Percentiles rank a stretch among this genome's conserved stretches.
Conservation (phyloP, 1,139 yeast species). For the Debaryomyces udenii region DNA sequence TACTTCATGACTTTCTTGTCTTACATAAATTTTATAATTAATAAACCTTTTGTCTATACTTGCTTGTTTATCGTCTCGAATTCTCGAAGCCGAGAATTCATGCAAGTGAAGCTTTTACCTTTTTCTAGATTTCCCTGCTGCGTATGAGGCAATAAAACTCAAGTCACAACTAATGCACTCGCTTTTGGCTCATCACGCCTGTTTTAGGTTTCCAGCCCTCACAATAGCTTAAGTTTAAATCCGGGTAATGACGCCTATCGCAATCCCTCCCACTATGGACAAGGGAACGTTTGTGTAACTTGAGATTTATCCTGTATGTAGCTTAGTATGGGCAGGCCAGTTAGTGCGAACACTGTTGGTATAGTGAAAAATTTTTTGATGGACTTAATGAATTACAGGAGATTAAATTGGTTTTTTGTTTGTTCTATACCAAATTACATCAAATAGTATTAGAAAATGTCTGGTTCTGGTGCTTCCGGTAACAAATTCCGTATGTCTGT, state of each 20-base stretch:
- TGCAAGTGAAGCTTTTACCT: no score
- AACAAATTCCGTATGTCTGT: slow-evolving; percentile 99
- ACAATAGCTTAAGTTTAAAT: no score
- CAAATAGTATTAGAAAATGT: slow-evolving; percentile 45
- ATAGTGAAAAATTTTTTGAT: slow-evolving; percentile 13
- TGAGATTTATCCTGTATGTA: slow-evolving; percentile 1
- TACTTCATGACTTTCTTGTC: no score
- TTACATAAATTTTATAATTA: no score
- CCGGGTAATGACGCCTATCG: background rate
- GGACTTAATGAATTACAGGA: slow-evolving; percentile 4
- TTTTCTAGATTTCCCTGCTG: no score
- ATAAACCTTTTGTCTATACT: no score
- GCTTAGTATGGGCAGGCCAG: slow-evolving; percentile 1
- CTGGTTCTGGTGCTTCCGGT: slow-evolving; percentile 97
- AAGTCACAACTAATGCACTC: background rate
- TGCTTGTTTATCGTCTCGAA: no score
- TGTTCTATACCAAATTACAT: slow-evolving; percentile 10
- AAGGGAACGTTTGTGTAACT: slow-evolving; percentile 9
- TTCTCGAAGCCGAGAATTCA: no score
- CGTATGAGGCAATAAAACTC: background rate
- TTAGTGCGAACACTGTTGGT: slow-evolving; percentile 2
- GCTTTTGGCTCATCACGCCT: no score
- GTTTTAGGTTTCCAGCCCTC: background rate
- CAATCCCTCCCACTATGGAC: no score
- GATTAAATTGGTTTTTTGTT: slow-evolving; percentile 8